phyloP scores from a whole-genome alignment of 352 stramenopile species.

The Pythium sp. region DNA sequence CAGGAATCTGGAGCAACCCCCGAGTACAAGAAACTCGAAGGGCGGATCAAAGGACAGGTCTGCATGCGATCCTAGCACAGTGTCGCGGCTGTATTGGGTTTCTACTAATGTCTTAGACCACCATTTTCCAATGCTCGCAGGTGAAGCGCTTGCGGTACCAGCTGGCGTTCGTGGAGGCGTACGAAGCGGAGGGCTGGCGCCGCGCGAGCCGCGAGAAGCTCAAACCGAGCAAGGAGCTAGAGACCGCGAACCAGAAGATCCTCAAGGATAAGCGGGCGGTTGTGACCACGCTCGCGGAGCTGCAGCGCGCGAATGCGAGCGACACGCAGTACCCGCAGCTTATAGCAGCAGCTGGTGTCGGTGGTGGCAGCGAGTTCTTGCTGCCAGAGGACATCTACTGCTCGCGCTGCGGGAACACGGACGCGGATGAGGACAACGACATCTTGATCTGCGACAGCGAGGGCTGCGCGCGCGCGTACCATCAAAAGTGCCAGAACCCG shows the following conservation, averaged over 20 bases:
- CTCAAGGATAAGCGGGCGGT: constrained; percentile 47
- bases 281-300: constrained; percentile 37
- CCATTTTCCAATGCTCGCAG: constrained; percentile 17
- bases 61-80: neutral
- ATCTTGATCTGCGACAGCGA: constrained; percentile 81
- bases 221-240: constrained; percentile 75
- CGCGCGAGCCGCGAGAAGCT: constrained; percentile 75
- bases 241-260: constrained; percentile 50
- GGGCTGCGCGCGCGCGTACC: constrained; percentile 75
- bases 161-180: constrained; percentile 80
- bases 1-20: constrained; percentile 2
- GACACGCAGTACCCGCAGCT: constrained; percentile 58
- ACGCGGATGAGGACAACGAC: constrained; percentile 71
- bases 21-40: constrained; percentile 18
- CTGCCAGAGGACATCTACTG: constrained; percentile 65
- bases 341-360: constrained; percentile 26
- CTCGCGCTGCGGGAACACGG: constrained; percentile 63
- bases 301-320: constrained; percentile 34
- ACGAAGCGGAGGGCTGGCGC: constrained; percentile 81
- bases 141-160: constrained; percentile 56
- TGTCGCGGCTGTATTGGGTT: neutral
- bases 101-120: neutral
- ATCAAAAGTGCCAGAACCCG: constrained; percentile 74
- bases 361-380: constrained; percentile 3
- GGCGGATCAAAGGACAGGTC: constrained; percentile 9